phyloP scores from a whole-genome alignment of 2,329 filamentous ascomycete genomes.

The Hymenoscyphus linearis region DNA sequence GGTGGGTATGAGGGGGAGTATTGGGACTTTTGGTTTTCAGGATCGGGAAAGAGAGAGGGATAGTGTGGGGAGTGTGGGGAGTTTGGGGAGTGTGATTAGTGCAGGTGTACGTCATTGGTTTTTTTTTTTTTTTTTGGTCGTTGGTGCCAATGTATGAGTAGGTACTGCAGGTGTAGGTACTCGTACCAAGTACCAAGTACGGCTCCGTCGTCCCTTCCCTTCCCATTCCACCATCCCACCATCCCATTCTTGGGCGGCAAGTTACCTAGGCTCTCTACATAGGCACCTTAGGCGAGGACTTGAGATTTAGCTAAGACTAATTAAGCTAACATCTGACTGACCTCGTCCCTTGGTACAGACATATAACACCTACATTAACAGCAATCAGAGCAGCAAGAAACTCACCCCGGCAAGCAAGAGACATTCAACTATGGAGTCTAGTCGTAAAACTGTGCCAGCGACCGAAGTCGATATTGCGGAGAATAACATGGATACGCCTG shows the following conservation, averaged over 20 bases:
- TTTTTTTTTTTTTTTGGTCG: background rate
- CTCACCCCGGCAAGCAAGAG: background rate
- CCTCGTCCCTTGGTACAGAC: background rate
- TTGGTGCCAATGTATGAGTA: background rate
- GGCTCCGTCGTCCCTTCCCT: too few species aligned
- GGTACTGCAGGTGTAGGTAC: too few species aligned
- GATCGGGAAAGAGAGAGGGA: background rate
- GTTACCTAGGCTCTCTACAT: too few species aligned
- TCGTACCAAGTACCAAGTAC: too few species aligned
- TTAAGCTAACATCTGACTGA: too few species aligned
- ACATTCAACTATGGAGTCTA: background rate
- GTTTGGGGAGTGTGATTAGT: background rate
- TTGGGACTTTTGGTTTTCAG: too few species aligned
- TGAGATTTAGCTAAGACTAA: too few species aligned
- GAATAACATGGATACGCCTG: slow-evolving; percentile 28
- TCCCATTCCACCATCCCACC: too few species aligned
- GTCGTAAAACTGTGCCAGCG: background rate
- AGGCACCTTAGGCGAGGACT: too few species aligned
- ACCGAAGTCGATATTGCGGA: background rate
- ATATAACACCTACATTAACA: background rate
- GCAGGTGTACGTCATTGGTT: background rate
- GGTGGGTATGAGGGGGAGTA: background rate
- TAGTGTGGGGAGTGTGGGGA: background rate
- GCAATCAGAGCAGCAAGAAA: background rate
- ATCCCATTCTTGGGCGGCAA: too few species aligned